Conservation (phyloP, 768 basidiomycete genomes). For the Tulasnella sp. region DNA sequence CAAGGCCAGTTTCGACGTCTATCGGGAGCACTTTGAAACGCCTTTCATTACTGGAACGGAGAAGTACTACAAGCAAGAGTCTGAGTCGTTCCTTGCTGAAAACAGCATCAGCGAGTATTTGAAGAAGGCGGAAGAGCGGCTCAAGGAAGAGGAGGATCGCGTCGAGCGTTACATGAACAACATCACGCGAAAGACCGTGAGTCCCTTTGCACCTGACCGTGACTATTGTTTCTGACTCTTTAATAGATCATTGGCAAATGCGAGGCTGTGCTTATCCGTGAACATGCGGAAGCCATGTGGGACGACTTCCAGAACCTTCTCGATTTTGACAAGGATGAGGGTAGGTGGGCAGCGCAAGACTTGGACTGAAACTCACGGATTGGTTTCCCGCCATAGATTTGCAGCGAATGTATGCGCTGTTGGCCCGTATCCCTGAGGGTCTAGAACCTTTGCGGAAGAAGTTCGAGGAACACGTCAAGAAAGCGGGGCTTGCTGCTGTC, state of each 20-base stretch:
- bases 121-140: conserved; percentile 83
- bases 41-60: conserved; percentile 85
- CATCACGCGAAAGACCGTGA: conserved; percentile 61
- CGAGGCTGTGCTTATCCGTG: conserved; percentile 83
- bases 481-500: conserved; percentile 70
- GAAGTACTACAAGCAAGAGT: conserved; percentile 85
- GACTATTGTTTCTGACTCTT: conserved; percentile 9
- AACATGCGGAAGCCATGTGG: conserved; percentile 76
- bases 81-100: conserved; percentile 74
- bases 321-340: conserved; percentile 85
- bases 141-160: conserved; percentile 89
- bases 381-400: conserved; percentile 44
- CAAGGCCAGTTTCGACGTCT: conserved; percentile 86
- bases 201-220: conserved; percentile 15
- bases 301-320: conserved; percentile 82
- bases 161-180: conserved; percentile 90
- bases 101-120: conserved; percentile 90
- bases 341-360: conserved; percentile 19
- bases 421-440: conserved; percentile 81
- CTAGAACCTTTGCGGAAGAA: conserved; percentile 81
- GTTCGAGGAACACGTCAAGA: conserved; percentile 94
- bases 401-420: conserved; percentile 86
- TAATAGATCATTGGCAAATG: conserved; percentile 38
- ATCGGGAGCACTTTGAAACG: conserved; percentile 78
- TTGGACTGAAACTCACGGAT: background rate